phyloP scores from a whole-genome alignment of 2,329 filamentous ascomycete species.

The Curvularia sp. region DNA sequence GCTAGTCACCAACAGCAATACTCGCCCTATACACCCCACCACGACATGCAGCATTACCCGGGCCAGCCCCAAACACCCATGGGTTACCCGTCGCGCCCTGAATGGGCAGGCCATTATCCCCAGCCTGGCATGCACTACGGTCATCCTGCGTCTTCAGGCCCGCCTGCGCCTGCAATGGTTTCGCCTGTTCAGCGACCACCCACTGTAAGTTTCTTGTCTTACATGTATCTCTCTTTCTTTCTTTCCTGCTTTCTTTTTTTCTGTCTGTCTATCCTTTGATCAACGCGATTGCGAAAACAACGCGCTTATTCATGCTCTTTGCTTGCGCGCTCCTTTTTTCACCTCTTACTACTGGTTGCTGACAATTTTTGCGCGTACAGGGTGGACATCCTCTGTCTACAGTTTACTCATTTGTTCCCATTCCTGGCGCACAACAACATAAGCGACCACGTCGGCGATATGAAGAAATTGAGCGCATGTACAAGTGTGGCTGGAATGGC shows the following conservation, averaged over 20 bases:
- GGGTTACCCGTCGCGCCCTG: constrained; percentile 69
- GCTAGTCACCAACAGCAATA: constrained; percentile 75
- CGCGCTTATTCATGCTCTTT: too few species aligned
- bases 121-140: constrained; percentile 55
- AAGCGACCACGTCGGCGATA: constrained; percentile 93
- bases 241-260: too few species aligned
- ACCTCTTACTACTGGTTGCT: constrained; percentile 11
- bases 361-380: constrained; percentile 36
- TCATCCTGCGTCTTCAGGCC: constrained; percentile 65
- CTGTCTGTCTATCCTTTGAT: not conserved
- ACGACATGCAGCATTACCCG: constrained; percentile 83
- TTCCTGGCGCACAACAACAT: constrained; percentile 95
- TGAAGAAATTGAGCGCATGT: constrained; percentile 99
- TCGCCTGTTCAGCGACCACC: constrained; percentile 68
- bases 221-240: too few species aligned
- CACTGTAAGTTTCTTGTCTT: constrained; percentile 68
- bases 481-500: constrained; percentile 98
- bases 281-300: constrained; percentile 1
- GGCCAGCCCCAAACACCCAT: constrained; percentile 67
- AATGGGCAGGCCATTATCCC: constrained; percentile 71
- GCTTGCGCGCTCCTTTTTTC: not conserved
- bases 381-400: constrained; percentile 67
- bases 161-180: constrained; percentile 63
- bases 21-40: constrained; percentile 83
- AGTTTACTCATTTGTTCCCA: constrained; percentile 98